Base-by-base conservation (phyloP, 768 basidiomycete species). In the Mycena crocata region DNA sequence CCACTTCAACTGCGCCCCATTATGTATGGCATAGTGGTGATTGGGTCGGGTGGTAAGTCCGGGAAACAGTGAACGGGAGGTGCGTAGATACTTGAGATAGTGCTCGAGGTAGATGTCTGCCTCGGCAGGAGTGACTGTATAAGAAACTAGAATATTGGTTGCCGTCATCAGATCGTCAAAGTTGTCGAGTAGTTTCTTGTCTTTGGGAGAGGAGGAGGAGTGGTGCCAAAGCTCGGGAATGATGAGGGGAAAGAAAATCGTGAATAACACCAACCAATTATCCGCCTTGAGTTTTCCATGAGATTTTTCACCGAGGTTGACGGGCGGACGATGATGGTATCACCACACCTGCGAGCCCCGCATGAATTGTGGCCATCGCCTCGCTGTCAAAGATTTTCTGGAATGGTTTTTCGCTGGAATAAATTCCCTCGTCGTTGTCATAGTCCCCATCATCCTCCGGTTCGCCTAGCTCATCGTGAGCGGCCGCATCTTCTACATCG, bases 241-340 rank as follows among this genome's bases (percentile, higher is more conserved):
- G n/a, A 62, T 61, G 31, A 61, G 30, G 15, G 59, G 59, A 24
- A 61, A 61, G 54, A 55, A 39, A 13, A 42, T 24, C 3, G 55
- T 28, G 55, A 39, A 40, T 19, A 56, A 28, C 2, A 56, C 64
- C 21, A 44, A 32, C 67, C 70, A 71, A 21, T 71, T 67, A 37
- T 71, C 70, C 14, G 67, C 62, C 50, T 68, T 68, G 19, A 71
- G 58, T 37, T 68, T 68, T 32, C 67, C 70, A 17, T 68, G 67
- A 7, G 58, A 12, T 14, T 58, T 54, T 21, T 66, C 63, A 5
- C 70, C 67, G 40, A 68, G 56, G 31, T 71, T 68, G 14, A 48
- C 48, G 28, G 67, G 67, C 7, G 39, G 55, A 14, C 45, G 54
- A 70, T 2, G 42, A 32, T 0, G 71, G 71, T 9, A 70, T 39